A percentile compares a stretch with the other conserved stretches of the same genome.
Conservation (phyloP, 2,329 filamentous ascomycete species). For the Alternaria sp. region DNA sequence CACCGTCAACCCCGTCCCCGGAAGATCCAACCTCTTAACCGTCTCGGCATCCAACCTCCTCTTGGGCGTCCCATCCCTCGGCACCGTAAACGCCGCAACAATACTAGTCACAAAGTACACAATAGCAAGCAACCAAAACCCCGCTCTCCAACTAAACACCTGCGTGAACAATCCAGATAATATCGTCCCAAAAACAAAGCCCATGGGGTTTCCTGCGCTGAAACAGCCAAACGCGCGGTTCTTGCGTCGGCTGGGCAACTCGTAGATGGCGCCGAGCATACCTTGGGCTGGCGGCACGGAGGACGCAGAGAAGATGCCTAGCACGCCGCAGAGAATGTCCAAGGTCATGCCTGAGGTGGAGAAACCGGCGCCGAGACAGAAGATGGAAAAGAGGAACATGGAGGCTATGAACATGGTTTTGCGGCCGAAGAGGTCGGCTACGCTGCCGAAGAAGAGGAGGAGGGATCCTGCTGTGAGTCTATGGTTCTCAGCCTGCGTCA, state of each 20-base stretch:
- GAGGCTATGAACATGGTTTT: conserved; percentile 66
- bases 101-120: conserved; percentile 67
- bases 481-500: neutral
- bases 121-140: conserved; percentile 67
- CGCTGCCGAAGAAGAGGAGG: conserved; percentile 69
- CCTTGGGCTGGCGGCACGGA: conserved; percentile 70
- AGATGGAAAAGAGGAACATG: conserved; percentile 64
- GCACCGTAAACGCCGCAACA: conserved; percentile 67
- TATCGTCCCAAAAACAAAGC: conserved; percentile 64
- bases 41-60: conserved; percentile 54
- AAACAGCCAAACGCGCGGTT: conserved; percentile 71
- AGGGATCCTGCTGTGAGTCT: conserved; percentile 68
- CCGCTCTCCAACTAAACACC: conserved; percentile 68
- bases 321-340: conserved; percentile 67
- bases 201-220: conserved; percentile 63
- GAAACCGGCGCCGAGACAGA: conserved; percentile 66
- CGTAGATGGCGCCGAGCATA: conserved; percentile 68
- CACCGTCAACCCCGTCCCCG: conserved; percentile 67
- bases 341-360: conserved; percentile 64
- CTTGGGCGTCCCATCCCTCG: conserved; percentile 59
- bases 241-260: conserved; percentile 66
- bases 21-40: conserved; percentile 64
- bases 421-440: conserved; percentile 71
- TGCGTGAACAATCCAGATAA: conserved; percentile 67
- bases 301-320: conserved; percentile 69